Conservation (phyloP, 371 early-diverging fungal genomes). For the Entomophthora muscae region DNA sequence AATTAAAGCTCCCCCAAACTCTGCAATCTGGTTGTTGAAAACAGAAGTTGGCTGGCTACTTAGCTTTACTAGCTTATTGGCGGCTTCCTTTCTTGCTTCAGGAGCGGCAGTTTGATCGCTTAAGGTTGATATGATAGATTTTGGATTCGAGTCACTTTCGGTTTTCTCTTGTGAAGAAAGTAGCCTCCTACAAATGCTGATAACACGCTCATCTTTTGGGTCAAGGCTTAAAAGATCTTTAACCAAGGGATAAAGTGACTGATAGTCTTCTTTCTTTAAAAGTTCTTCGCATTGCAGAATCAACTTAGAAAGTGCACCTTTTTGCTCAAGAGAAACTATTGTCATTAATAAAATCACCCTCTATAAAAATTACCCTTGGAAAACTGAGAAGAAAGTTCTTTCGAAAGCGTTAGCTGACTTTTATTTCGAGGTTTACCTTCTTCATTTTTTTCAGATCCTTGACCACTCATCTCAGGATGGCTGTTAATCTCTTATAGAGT, state of each 20-base stretch:
- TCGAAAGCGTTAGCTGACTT: background rate
- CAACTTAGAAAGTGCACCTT: background rate
- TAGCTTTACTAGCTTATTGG: background rate
- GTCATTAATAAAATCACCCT: background rate
- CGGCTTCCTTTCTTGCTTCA: background rate
- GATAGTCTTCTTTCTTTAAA: background rate
- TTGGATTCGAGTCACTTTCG: background rate
- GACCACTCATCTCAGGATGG: background rate
- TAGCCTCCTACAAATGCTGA: background rate
- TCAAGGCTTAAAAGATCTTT: background rate
- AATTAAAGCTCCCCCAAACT: background rate
- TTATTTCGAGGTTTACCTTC: background rate
- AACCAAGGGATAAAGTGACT: background rate
- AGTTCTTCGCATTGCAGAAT: background rate
- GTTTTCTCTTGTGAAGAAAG: background rate
- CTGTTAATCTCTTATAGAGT: too few relatives aligned
- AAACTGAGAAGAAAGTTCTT: background rate
- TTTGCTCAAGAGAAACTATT: background rate
- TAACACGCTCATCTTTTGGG: background rate
- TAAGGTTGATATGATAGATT: background rate
- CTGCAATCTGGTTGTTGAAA: background rate
- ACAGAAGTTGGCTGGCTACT: background rate
- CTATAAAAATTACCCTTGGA: background rate
- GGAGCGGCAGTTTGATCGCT: background rate
- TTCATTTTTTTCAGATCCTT: background rate